Evolutionary conservation across 1,139 yeast species (phyloP).

Genomic region (Geotrichum restrictum): DNA sequence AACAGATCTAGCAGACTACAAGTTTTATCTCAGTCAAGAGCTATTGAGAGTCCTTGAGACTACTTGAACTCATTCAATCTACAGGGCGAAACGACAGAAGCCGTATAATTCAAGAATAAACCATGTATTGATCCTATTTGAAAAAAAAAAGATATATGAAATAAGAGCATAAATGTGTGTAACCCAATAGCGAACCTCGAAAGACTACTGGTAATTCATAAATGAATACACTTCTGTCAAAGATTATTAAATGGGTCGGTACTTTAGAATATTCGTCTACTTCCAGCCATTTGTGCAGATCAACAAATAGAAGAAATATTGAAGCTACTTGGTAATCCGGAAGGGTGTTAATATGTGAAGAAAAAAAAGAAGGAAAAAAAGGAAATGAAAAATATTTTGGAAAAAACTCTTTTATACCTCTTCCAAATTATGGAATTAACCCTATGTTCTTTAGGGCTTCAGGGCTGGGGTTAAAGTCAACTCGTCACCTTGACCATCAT

Average conservation of each 20-base stretch:
- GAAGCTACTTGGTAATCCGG: conserved; percentile 35
- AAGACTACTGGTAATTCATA: conserved; percentile 11
- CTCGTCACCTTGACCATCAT: too few relatives aligned
- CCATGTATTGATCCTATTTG: too few relatives aligned
- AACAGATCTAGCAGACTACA: too few relatives aligned
- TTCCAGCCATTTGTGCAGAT: conserved; percentile 38
- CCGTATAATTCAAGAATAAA: too few relatives aligned
- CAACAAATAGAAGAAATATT: conserved; percentile 27
- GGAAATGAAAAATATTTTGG: conserved; percentile 14
- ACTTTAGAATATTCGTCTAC: conserved; percentile 30
- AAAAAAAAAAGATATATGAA: too few relatives aligned
- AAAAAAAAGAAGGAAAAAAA: conserved; percentile 18
- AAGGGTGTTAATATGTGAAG: conserved; percentile 27
- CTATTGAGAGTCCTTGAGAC: too few relatives aligned
- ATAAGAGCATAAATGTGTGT: too few relatives aligned
- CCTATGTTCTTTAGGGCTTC: not conserved
- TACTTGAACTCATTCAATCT: too few relatives aligned
- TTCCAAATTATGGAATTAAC: conserved; percentile 9
- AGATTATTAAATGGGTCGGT: conserved; percentile 27
- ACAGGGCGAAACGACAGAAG: too few relatives aligned
- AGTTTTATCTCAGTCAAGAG: too few relatives aligned
- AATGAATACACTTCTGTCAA: conserved; percentile 14
- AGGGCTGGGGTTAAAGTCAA: not conserved
- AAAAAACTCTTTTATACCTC: conserved; percentile 4
- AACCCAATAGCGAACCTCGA: conserved; percentile 33